A percentile compares a stretch with the other conserved stretches of the same genome.
Conservation (phyloP, 371 early-diverging fungal species). For the Mucor sp. region DNA sequence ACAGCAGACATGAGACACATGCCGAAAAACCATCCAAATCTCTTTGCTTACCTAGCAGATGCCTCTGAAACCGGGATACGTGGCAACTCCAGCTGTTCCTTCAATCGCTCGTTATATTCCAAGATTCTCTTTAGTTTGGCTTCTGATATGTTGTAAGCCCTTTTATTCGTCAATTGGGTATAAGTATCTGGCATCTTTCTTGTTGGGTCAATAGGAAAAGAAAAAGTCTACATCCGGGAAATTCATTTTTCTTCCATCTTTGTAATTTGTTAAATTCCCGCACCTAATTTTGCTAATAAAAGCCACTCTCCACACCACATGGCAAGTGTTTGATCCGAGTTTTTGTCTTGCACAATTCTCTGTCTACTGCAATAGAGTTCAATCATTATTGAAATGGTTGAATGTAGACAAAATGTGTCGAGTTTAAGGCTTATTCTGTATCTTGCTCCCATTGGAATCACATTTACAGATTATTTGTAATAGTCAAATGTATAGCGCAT, state of each 20-base stretch:
- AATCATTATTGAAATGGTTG: too few relatives aligned
- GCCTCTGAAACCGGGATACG: slow-evolving; percentile 82
- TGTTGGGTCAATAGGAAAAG: neutral
- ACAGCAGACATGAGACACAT: slow-evolving; percentile 5
- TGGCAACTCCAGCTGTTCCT: slow-evolving; percentile 76
- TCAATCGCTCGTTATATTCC: slow-evolving; percentile 75
- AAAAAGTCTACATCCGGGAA: neutral
- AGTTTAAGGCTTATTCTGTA: too few relatives aligned
- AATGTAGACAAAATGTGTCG: too few relatives aligned
- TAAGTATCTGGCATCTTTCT: slow-evolving; percentile 19
- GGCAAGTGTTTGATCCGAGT: neutral
- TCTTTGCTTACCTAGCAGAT: slow-evolving; percentile 22
- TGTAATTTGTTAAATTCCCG: neutral
- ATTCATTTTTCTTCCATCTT: neutral
- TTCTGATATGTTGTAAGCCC: slow-evolving; percentile 52
- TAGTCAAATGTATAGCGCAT: too few relatives aligned
- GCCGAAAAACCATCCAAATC: neutral
- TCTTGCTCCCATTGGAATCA: too few relatives aligned
- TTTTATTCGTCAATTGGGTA: slow-evolving; percentile 27
- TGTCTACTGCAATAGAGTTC: too few relatives aligned
- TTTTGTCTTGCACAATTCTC: neutral
- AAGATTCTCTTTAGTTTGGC: slow-evolving; percentile 70
- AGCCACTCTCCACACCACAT: neutral
- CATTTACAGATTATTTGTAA: too few relatives aligned
- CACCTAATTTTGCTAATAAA: neutral